These are phyloP conservation scores for Verticillium albo-atrum DNA, from an alignment of 2,329 filamentous ascomycete species.

Conservation along the genomic window DNA sequence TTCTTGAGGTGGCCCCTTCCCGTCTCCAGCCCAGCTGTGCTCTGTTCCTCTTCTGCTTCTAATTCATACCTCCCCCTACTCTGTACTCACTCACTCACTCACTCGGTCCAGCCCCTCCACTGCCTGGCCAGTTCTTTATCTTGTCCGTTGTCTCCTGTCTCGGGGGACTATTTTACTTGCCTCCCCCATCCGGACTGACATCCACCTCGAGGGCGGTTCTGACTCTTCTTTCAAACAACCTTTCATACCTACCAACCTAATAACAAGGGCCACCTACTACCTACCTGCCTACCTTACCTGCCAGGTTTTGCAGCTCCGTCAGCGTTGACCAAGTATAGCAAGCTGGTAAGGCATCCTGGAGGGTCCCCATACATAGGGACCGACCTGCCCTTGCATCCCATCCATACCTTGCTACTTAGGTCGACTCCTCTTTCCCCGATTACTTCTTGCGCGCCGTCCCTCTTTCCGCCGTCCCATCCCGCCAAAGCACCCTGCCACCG, in stretches of 20 bases:
- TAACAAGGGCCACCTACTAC: neutral
- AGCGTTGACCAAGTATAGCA: neutral
- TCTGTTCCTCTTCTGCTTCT: neutral
- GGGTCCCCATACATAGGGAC: neutral
- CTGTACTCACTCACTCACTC: neutral
- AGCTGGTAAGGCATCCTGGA: neutral
- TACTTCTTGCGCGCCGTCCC: slow-evolving; percentile 6
- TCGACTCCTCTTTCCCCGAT: slow-evolving; percentile 1
- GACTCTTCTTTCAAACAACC: neutral
- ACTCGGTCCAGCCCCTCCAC: too few relatives aligned
- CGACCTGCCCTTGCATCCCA: neutral
- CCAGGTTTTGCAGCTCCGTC: neutral
- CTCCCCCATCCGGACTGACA: neutral
- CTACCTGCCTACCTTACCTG: neutral
- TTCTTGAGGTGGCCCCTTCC: neutral
- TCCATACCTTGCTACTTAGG: neutral
- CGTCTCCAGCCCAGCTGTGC: neutral
- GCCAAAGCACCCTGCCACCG: neutral
- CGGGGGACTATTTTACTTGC: neutral
- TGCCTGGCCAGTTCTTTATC: neutral
- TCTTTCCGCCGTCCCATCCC: slow-evolving; percentile 3
- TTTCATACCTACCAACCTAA: neutral
- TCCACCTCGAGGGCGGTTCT: neutral
- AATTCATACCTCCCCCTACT: neutral
- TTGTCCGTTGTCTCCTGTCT: neutral